Base-by-base conservation (phyloP, 1,139 yeast genomes). In the Komagataea norvegica region DNA sequence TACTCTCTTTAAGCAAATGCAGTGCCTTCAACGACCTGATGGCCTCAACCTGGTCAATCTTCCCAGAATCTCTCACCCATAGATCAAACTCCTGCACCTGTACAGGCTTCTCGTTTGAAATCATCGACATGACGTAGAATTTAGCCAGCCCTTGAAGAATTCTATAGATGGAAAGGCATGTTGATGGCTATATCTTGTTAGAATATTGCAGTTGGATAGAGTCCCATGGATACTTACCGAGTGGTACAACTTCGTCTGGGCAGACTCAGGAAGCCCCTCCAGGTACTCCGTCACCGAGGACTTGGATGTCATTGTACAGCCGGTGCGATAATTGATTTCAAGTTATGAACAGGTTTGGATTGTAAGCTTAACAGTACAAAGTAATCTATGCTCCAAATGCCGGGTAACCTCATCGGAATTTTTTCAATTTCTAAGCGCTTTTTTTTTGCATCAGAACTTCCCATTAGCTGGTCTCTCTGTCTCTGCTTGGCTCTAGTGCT, bases 101-200 rank as follows among this genome's bases (percentile, higher is more conserved):
- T 9, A 84, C 72, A 2, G 93, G 86, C 36, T 76, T 74, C 40
- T 86, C 93, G 51, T 80, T 76, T 61, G 87, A 91, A 14, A 93
- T 66, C 82, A 89, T 77, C 9, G 91, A 72, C 88, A 87, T 83
- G 37, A 91, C 78, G 52, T 83, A 80, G 60, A 87, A 83, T 58
- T 91, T 89, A 20, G 96, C 95, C 54, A 91, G 64, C 14, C 91
- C 80, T 0, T 98, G 96, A 22, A 93, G 68, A 44, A 91, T 68
- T 46, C 98, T 72, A 59, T 80, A 89, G 17, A 91, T 81, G 3
- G 98, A 94, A 35, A 91, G 67, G 57, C 97, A 89, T 40, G 98
- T 87, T 13, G 96, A 96, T 3, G 98, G 96, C 37, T 52, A 19
- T 6, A 22, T 7, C n/a, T 27, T 11, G 15, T 42, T 42, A 23